phyloP scores from a whole-genome alignment of 768 basidiomycete species.

The Tricholoma terreum region DNA sequence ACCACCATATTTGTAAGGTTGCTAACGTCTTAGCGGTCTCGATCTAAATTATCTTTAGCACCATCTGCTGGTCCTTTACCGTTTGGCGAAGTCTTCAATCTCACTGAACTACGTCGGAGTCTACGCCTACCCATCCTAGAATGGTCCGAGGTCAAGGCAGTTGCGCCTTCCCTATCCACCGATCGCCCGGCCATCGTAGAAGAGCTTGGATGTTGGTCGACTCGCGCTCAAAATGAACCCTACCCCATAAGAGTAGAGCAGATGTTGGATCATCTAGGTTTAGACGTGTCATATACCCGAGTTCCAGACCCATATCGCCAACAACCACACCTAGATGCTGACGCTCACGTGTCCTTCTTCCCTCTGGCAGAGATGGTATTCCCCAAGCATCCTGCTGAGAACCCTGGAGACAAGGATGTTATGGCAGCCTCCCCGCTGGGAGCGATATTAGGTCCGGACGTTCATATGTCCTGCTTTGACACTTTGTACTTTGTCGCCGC shows the following conservation, averaged over 20 bases:
- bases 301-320: constrained; percentile 23
- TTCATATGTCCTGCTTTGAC: constrained; percentile 33
- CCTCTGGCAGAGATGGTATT: constrained; percentile 29
- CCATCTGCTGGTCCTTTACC: constrained; percentile 28
- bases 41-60: constrained; percentile 17
- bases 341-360: constrained; percentile 26
- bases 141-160: constrained; percentile 46
- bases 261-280: constrained; percentile 28
- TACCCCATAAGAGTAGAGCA: constrained; percentile 24
- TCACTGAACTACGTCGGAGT: constrained; percentile 33
- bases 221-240: constrained; percentile 18
- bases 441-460: constrained; percentile 24
- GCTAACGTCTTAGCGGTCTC: too few relatives aligned
- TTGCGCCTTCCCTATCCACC: constrained; percentile 18
- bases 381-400: constrained; percentile 18
- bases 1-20: constrained; percentile 33
- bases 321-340: constrained; percentile 15
- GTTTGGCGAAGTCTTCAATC: constrained; percentile 45
- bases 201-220: constrained; percentile 34
- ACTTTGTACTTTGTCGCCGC: constrained; percentile 30
- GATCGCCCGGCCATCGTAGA: constrained; percentile 10
- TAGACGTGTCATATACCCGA: constrained; percentile 36
- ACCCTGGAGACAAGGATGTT: constrained; percentile 18
- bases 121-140: constrained; percentile 42
- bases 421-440: constrained; percentile 24